These are phyloP conservation scores for Ophiorrhiza pumila DNA, from an alignment of 257 asterid species.

Conservation along the genomic window DNA sequence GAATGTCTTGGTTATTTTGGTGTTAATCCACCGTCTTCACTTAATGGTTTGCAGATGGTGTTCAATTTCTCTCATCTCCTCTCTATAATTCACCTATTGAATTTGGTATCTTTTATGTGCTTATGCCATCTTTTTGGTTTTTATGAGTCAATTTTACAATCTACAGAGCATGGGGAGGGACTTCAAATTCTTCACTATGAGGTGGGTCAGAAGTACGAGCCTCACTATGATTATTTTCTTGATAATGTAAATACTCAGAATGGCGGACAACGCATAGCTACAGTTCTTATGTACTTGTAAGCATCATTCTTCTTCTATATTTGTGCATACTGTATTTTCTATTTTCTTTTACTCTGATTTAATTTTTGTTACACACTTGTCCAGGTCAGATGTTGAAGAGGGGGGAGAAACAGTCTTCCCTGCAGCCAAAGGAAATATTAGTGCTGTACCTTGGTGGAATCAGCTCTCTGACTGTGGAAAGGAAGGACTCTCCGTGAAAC, in stretches of 20 bases:
- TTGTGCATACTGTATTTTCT: neutral
- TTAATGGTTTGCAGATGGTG: neutral
- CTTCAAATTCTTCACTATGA: constrained; percentile 95
- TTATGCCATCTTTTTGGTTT: constrained; percentile 5
- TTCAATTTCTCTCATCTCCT: neutral
- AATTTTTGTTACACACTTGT: neutral
- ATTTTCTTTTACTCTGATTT: neutral
- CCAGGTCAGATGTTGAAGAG: constrained; percentile 97
- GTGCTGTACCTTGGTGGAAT: constrained; percentile 90
- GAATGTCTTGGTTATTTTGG: neutral
- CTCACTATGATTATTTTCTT: constrained; percentile 87
- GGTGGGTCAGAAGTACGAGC: constrained; percentile 95
- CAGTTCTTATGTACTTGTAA: constrained; percentile 95
- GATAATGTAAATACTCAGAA: constrained; percentile 81
- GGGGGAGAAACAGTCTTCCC: constrained; percentile 99
- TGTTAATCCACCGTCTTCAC: neutral
- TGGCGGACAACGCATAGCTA: constrained; percentile 97
- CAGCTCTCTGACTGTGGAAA: constrained; percentile 96
- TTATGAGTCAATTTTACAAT: constrained; percentile 23
- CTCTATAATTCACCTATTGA: neutral
- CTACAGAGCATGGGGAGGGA: constrained; percentile 91
- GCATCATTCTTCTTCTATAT: constrained; percentile 28
- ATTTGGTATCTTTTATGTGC: neutral
- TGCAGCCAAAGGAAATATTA: constrained; percentile 77
- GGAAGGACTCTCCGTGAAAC: constrained; percentile 85